These are phyloP conservation scores for Durusdinium trenchii DNA, from an alignment of 73 alveolate species.

Conservation along the genomic window DNA sequence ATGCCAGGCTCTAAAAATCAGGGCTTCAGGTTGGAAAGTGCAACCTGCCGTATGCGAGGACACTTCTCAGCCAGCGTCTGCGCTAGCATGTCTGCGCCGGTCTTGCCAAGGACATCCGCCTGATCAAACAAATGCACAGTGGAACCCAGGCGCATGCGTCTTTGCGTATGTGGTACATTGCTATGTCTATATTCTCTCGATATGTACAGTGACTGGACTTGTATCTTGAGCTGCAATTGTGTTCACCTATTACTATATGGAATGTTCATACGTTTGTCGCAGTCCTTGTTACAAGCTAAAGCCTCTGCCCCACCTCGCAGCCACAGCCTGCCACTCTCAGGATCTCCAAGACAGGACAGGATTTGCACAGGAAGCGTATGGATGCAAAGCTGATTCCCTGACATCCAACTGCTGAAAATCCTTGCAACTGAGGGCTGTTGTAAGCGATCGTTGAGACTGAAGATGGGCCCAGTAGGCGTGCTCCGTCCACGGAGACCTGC, in stretches of 20 bases:
- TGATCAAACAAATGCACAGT: neutral
- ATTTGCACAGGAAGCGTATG: conserved; percentile 75
- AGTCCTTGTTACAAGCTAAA: neutral
- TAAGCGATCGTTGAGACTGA: conserved; percentile 51
- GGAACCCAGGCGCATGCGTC: neutral
- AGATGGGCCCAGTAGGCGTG: conserved; percentile 73
- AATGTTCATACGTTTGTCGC: neutral
- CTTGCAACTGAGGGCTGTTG: conserved; percentile 61
- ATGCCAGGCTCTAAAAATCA: too few relatives aligned
- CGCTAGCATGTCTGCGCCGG: conserved; percentile 74
- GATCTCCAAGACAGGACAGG: conserved; percentile 39
- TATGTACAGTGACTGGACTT: neutral
- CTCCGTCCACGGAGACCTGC: conserved; percentile 64
- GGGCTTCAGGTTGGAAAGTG: neutral
- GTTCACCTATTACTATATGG: neutral
- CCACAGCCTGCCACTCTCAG: conserved; percentile 55
- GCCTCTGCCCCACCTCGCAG: neutral
- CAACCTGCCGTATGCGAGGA: conserved; percentile 42
- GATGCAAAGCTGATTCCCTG: conserved; percentile 45
- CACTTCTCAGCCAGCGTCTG: conserved; percentile 43
- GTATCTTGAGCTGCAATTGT: neutral
- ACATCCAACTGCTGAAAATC: conserved; percentile 59
- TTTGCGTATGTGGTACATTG: neutral
- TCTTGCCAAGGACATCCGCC: conserved; percentile 43
- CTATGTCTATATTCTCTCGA: neutral